Percentiles rank a stretch among this genome's conserved stretches.
These are phyloP conservation scores for Wickerhamomyces sp. DNA, from an alignment of 1,139 yeast genomes.

Conservation along the genomic window DNA sequence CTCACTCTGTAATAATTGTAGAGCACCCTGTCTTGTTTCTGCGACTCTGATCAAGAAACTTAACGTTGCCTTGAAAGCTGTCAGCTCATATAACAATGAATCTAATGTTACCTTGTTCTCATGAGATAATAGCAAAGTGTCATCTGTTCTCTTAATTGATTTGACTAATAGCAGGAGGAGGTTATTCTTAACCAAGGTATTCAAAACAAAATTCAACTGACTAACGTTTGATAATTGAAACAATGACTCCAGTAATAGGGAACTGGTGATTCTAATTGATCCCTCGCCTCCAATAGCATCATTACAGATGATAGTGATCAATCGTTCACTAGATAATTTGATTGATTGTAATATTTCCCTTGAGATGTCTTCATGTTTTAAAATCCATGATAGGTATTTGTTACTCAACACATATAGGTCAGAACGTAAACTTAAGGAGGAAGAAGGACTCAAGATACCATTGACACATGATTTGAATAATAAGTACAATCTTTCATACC, in stretches of 20 bases:
- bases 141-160: conserved; percentile 67
- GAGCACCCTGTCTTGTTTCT: conserved; percentile 72
- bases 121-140: conserved; percentile 38
- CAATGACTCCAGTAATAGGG: conserved; percentile 67
- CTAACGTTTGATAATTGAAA: conserved; percentile 52
- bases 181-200: conserved; percentile 59
- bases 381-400: conserved; percentile 54
- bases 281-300: conserved; percentile 85
- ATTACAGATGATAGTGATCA: conserved; percentile 62
- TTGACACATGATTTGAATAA: conserved; percentile 69
- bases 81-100: conserved; percentile 61
- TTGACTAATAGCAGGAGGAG: conserved; percentile 61
- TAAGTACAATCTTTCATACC: conserved; percentile 53
- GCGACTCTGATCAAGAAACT: conserved; percentile 71
- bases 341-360: conserved; percentile 49
- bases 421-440: conserved; percentile 66
- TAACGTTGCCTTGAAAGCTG: conserved; percentile 69
- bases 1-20: conserved; percentile 70
- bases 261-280: conserved; percentile 68
- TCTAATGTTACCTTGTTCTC: conserved; percentile 42
- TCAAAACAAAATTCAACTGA: conserved; percentile 54
- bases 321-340: conserved; percentile 53
- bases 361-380: conserved; percentile 37
- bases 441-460: conserved; percentile 66
- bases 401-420: conserved; percentile 74